A percentile compares a stretch with the other conserved stretches of the same genome.
These are phyloP conservation scores for Metarhizium album DNA, from an alignment of 2,329 filamentous ascomycete genomes.

Conservation along the genomic window DNA sequence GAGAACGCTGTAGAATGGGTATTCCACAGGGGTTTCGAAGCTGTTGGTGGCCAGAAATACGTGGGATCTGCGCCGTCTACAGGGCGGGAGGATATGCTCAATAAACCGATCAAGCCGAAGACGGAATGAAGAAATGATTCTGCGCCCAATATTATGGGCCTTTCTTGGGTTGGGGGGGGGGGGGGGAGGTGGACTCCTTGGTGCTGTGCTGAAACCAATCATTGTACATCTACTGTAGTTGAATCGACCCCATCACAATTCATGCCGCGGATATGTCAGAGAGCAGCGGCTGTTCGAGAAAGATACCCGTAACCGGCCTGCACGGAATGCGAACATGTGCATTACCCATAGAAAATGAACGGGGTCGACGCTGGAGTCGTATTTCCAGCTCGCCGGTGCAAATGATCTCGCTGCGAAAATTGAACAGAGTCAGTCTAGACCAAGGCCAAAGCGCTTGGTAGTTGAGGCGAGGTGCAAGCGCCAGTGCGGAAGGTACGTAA, in stretches of 20 bases:
- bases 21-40: slow-evolving; percentile 73
- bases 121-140: slow-evolving; percentile 23
- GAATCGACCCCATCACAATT: slow-evolving; percentile 3
- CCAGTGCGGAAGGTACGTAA: slow-evolving; percentile 7
- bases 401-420: neutral
- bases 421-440: neutral
- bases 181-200: neutral
- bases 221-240: slow-evolving; percentile 1
- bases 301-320: too few species aligned
- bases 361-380: too few species aligned
- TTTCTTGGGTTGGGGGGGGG: slow-evolving; percentile 8
- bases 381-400: neutral
- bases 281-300: too few species aligned
- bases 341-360: too few species aligned
- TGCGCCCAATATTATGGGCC: neutral
- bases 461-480: neutral
- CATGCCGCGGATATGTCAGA: neutral
- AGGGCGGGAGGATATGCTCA: slow-evolving; percentile 34
- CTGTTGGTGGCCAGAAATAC: slow-evolving; percentile 52
- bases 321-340: too few species aligned
- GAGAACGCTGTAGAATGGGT: slow-evolving; percentile 84
- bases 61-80: slow-evolving; percentile 45
- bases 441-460: neutral
- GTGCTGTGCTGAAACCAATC: neutral
- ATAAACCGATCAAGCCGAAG: slow-evolving; percentile 34